Evolutionary conservation across 2,329 filamentous ascomycete genomes (phyloP), one percentile per base, ranked within the genome.

Genomic region (Diaporthe velutina): DNA sequence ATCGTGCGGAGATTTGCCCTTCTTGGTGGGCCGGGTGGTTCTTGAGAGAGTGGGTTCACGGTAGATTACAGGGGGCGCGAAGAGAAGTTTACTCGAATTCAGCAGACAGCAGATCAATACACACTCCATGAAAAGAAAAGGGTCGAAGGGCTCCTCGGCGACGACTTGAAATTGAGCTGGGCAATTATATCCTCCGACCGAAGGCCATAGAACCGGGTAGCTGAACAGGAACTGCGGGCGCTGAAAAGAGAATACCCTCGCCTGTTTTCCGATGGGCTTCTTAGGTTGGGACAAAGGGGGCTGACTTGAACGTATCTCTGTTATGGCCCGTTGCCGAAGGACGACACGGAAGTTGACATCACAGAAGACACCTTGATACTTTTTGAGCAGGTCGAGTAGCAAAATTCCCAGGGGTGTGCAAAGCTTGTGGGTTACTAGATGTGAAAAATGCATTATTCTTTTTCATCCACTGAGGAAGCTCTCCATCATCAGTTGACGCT

Each of bases 1-100:
- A 98, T 98, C 84, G 96, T 98, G 76, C 91, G 96, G 85, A 93
- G 96, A 86, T 98, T 98, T 84, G 96, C 96, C 77, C 89, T 98
- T 78, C 88, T 98, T 77, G 97, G 97, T 83, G 97, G 96, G 30
- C 97, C 97, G 15, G 96, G 96, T 66, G 94, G 93, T 80, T 93
- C 93, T 80, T 95, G 88, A 78, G 74, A 60, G 17, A 70, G 74
- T 54, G 19, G 57, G 13, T 50, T 10, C 28, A 28, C 13, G 7
- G 64, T 22, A 25, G 13, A 25, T 25, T 74, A 19, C 3, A 25
- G 35, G 25, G 9, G 30, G 17, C n/a, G 52, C 6, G 40, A n/a
- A 54, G 52, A 35, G n/a, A 30, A 30, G 52, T 28, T 25, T 33
- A 28, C 28, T 70, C 67, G 38, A 70, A 25, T 70, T 55, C 52